Base-by-base conservation (phyloP, 2,329 filamentous ascomycete species). In the Colletotrichum tropicicola region DNA sequence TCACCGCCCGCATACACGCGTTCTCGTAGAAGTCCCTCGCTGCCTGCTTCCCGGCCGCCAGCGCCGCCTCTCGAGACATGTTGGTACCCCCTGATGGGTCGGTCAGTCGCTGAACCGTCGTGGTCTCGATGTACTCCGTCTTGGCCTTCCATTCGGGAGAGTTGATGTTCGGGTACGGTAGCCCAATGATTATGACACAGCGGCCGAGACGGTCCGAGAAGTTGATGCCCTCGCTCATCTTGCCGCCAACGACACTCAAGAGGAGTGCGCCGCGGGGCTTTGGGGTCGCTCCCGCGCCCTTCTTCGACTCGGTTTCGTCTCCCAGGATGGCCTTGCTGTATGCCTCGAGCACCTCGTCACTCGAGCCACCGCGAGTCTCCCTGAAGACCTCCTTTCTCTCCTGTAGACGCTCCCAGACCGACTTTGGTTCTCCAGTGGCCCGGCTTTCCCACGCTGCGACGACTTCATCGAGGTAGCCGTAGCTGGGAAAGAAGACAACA, bases 141-240 rank as follows among this genome's bases (percentile, higher is more conserved):
- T 95, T 95, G 0, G 95, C 93, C 75, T 93, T 94, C 95, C 95
- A 98, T 72, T 98, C 93, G 1, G 94, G 90, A 9, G 92, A 93
- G 70, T 92, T 88, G 56, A 94, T 89, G 71, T 98, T 99, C 0
- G 96, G 94, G 70, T 97, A 99, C 0, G 96, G 96, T 4, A 99
- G 81, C 0, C 96, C 96, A 13, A 98, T 88, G n/a, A 98, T 91
- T 13, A 97, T 82, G 8, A 99, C 94, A 57, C 92, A 95, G 25
- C 96, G 90, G 1, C 96, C 96, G 0, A 99, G 88, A 3, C 86
- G 85, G 78, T 99, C 94, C 0, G 93, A 95, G 80, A 99, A 99
- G 79, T 99, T 99, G 80, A 99, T 99, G 69, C 96, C 96, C 79
- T 99, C 96, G 62, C 93, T 97, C 80, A 99, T 91, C 70, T 95